Base-by-base conservation (phyloP, 1,139 yeast species). In the Debaryomycetaceae sp. region DNA sequence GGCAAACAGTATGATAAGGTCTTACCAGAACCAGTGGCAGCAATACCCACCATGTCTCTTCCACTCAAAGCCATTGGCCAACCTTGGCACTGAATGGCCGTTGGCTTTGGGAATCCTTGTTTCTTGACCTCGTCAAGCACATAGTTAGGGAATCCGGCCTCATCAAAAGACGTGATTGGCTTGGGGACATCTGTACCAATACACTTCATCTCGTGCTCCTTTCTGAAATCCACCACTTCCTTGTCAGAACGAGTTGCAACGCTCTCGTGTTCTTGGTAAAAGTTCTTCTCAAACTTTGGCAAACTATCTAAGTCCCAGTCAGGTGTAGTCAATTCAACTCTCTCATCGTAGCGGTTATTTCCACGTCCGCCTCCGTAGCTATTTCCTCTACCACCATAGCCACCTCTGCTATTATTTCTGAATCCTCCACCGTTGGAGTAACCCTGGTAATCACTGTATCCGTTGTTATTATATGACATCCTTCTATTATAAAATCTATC, bases 51-150 rank as follows among this genome's bases (percentile, higher is more conserved):
- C 91, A 92, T 87, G 67, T 92, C 98, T 72, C 98, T 86, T 74
- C 98, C 98, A 57, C 92, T 83, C 48, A 91, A 77, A 61, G 98
- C 98, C 98, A 92, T 92, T 48, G 98, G 98, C 98, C 98, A 92
- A 72, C 98, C 98, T 74, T 94, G 98, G 67, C 96, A 87, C 73
- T 92, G 98, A 62, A 92, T 92, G 50, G 88, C 88, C 43, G 98
- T 92, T 55, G 98, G 98, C 50, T 75, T 80, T 44, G 85, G 94
- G 73, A 92, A 92, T 45, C 98, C 98, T 69, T 87, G 92, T 46
- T 83, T 83, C 70, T 86, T 81, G 55, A 92, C 89, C 73, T 92
- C 97, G 50, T 71, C 75, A 61, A 92, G 76, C 34, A 92, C 98
- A 60, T 92, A 91, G 53, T 81, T 87, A 49, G 98, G 98, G 79